Evolutionary conservation across 305 asterid genomes (phyloP), one percentile per base, ranked within the genome.

Genomic region (Fraxinus ornus): DNA sequence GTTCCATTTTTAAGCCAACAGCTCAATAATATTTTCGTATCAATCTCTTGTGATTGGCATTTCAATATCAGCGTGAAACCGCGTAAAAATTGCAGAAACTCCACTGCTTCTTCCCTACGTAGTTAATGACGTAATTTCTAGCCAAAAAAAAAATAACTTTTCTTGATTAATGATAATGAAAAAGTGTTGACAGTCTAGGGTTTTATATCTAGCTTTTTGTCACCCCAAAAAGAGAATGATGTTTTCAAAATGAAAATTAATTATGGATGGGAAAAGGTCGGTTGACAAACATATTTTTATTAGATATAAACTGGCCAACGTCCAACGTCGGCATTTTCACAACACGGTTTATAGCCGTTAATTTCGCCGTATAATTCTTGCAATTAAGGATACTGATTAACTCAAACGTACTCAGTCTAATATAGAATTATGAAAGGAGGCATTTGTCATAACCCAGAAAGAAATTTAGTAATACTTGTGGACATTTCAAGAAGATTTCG

Each of bases 301-400:
- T 7, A 22, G 13, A 24, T 64, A 24, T 52, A 83, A 86, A 81
- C 86, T 82, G 9, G 22, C 64, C 24, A 15, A 49, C 57, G 84
- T 82, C 85, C 57, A 83, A 62, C 83, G 86, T 88, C 82, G 89
- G 88, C 85, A 76, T 78, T 73, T 80, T 64, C 68, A 10, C 82
- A 75, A 55, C 44, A 78, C 41, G 73, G 73, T 52, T 74, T 71
- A 28, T 26, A 13, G 75, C 83, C 83, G 79, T 49, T 81, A 79
- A 79, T 85, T 80, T 78, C 87, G 86, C 83, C 77, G 76, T 55
- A 60, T 28, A 44, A 55, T 55, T 81, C 66, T 32, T 71, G 22
- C 5, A 32, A 71, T 30, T 32, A 71, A 71, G 35, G 41, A 17
- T 15, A 15, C 10, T 71, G n/a, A 71, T 15, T 32, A 5, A 12